Conservation (phyloP, 163 green algal species). For the Scenedesmus sp. region DNA sequence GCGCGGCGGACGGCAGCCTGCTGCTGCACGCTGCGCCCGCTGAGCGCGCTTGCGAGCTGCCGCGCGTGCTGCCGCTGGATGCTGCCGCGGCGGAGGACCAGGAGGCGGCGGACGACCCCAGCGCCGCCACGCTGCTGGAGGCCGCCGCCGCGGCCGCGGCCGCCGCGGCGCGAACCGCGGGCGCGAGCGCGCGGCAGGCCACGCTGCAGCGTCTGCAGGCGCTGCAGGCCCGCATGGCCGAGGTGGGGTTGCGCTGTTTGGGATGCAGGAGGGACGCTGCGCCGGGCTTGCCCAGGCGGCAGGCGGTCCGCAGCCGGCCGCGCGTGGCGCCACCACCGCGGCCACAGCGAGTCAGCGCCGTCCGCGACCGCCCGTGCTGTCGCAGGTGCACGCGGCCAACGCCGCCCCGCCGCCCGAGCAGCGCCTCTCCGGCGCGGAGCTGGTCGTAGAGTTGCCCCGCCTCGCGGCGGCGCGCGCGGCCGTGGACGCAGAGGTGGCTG, state of each 20-base stretch:
- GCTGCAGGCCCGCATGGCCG: not conserved
- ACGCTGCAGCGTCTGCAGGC: slow-evolving; percentile 13
- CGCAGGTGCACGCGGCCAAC: slow-evolving; percentile 23
- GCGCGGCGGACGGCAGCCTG: slow-evolving; percentile 32
- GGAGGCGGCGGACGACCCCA: slow-evolving; percentile 15
- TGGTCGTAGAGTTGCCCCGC: not conserved
- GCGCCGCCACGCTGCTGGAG: slow-evolving; percentile 7
- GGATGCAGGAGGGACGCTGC: too few relatives aligned
- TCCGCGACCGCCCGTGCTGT: not conserved
- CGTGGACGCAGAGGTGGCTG: slow-evolving; percentile 30
- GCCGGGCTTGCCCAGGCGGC: too few relatives aligned
- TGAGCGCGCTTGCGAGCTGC: not conserved
- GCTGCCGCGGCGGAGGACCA: not conserved
- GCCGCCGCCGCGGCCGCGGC: slow-evolving; percentile 2
- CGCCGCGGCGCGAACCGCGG: not conserved
- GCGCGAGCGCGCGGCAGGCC: slow-evolving; percentile 4
- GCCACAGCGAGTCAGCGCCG: too few relatives aligned
- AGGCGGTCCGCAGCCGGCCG: too few relatives aligned
- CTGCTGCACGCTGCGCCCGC: slow-evolving; percentile 1
- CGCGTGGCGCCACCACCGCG: too few relatives aligned
- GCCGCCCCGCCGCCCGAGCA: slow-evolving; percentile 16
- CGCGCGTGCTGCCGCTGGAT: not conserved
- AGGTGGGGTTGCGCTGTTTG: not conserved
- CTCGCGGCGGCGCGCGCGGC: slow-evolving; percentile 18
- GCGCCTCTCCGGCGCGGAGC: slow-evolving; percentile 18